Evolutionary conservation across 108 stramenopile species (phyloP).

Genomic region (Mayamaea pseudoterrestris): DNA sequence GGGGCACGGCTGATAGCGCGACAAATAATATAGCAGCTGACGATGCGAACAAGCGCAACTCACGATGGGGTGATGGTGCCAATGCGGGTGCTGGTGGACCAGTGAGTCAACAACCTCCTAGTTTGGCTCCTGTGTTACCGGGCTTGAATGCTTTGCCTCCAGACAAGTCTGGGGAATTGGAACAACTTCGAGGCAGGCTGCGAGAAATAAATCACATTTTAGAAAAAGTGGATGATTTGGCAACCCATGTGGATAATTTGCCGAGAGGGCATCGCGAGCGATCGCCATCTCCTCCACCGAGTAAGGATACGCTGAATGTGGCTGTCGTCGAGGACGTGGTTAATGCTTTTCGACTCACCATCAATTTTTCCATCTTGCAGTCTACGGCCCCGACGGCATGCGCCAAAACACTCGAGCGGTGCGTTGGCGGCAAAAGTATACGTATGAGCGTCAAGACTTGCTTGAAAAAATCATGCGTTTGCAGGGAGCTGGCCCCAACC

Average conservation of each 20-base stretch:
- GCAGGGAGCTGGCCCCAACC: constrained; percentile 29
- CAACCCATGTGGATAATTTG: constrained; percentile 61
- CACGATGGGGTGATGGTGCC: constrained; percentile 53
- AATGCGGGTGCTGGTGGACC: constrained; percentile 15
- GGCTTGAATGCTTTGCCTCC: constrained; percentile 29
- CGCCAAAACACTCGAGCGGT: constrained; percentile 91
- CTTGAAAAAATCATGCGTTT: constrained; percentile 84
- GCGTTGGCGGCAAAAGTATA: constrained; percentile 85
- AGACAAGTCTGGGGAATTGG: constrained; percentile 28
- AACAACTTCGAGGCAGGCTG: constrained; percentile 31
- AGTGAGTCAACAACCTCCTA: constrained; percentile 19
- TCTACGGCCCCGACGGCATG: constrained; percentile 90
- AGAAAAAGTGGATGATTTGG: constrained; percentile 53
- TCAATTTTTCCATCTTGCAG: constrained; percentile 10
- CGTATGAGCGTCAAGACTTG: constrained; percentile 68
- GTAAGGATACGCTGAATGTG: constrained; percentile 13
- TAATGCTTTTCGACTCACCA: neutral
- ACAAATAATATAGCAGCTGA: constrained; percentile 10
- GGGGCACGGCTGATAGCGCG: constrained; percentile 22
- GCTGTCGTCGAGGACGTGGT: neutral
- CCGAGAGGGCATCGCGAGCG: constrained; percentile 74
- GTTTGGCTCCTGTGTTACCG: constrained; percentile 13
- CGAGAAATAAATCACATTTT: constrained; percentile 53
- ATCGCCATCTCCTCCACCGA: constrained; percentile 76
- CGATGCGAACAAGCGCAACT: constrained; percentile 36